Conservation (phyloP, 2,329 filamentous ascomycete species). For the Colletotrichum higginsianum region DNA sequence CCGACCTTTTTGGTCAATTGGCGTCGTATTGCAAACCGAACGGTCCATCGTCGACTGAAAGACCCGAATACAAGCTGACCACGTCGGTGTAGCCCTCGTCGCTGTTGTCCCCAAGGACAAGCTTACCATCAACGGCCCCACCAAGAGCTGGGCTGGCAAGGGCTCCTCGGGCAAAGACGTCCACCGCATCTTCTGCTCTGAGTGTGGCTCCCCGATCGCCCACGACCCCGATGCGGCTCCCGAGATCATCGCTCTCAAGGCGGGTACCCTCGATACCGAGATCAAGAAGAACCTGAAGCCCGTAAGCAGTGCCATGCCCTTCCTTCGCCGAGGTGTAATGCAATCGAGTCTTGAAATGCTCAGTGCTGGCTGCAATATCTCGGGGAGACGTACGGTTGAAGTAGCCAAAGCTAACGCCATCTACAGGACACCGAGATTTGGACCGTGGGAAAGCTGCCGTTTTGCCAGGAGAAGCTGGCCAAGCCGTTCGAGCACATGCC, state of each 20-base stretch:
- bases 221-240: slow-evolving; percentile 81
- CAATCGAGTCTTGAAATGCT: background rate
- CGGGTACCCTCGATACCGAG: slow-evolving; percentile 73
- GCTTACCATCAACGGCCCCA: slow-evolving; percentile 73
- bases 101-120: slow-evolving; percentile 77
- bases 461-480: slow-evolving; percentile 76
- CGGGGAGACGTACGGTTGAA: background rate
- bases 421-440: slow-evolving; percentile 77
- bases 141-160: slow-evolving; percentile 74
- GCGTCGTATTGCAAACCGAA: background rate
- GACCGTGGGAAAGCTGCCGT: slow-evolving; percentile 78
- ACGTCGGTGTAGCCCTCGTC: slow-evolving; percentile 69
- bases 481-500: slow-evolving; percentile 77
- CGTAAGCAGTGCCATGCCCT: slow-evolving; percentile 54
- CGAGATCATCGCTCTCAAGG: slow-evolving; percentile 79
- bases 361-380: background rate
- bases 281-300: slow-evolving; percentile 79
- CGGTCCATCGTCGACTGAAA: background rate
- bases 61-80: background rate
- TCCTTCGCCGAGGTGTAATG: background rate
- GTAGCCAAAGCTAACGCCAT: background rate
- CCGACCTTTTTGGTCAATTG: background rate
- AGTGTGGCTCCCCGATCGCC: slow-evolving; percentile 79
- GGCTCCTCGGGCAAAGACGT: slow-evolving; percentile 74
- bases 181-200: slow-evolving; percentile 78